Conservation (phyloP, 83 land plant genomes). For the Picea mariana region DNA sequence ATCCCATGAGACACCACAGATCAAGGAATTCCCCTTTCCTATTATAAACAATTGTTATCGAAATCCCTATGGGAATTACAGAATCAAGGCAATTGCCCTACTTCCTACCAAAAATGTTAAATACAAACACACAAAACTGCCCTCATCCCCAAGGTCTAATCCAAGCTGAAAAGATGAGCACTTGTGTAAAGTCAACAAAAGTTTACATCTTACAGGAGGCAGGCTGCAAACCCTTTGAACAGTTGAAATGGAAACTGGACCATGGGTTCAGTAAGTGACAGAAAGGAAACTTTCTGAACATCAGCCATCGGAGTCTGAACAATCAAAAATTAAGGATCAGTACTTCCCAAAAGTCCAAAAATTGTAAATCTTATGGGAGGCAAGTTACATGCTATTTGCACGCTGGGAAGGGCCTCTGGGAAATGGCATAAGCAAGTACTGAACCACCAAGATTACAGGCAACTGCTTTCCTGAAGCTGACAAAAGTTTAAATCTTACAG, state of each 20-base stretch:
- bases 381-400: too few relatives aligned
- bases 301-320: too few relatives aligned
- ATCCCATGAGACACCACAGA: background rate
- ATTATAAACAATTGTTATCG: background rate
- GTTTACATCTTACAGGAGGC: too few relatives aligned
- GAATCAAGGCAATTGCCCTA: background rate
- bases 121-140: background rate
- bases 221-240: background rate
- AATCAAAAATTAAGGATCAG: too few relatives aligned
- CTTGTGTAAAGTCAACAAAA: background rate
- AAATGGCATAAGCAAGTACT: too few relatives aligned
- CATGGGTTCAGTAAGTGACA: background rate
- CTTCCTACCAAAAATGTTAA: background rate
- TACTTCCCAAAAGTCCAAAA: too few relatives aligned
- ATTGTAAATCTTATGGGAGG: too few relatives aligned
- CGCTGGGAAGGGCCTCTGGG: too few relatives aligned
- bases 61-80: background rate
- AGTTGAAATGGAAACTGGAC: background rate
- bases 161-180: conserved; percentile 8
- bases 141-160: background rate
- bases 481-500: too few relatives aligned
- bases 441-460: too few relatives aligned
- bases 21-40: background rate
- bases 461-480: too few relatives aligned
- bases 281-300: too few relatives aligned